Percentiles rank a stretch among this genome's conserved stretches.
phyloP scores from a whole-genome alignment of 2,329 filamentous ascomycete genomes.

The Exophiala phaeomuriformis region DNA sequence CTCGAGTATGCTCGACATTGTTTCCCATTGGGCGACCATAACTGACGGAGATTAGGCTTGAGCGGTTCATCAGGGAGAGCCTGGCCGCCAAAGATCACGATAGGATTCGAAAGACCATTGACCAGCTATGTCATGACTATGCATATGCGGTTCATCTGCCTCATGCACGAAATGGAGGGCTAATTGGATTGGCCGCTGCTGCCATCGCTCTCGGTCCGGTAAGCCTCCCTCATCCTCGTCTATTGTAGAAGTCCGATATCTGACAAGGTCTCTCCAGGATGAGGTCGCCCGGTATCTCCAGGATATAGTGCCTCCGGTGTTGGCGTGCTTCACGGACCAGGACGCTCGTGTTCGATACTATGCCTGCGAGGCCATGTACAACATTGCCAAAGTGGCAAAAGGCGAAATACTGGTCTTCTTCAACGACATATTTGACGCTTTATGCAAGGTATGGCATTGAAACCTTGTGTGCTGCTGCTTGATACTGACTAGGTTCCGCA shows the following conservation, averaged over 20 bases:
- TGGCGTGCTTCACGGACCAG: constrained; percentile 96
- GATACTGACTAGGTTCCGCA: constrained; percentile 35
- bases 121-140: constrained; percentile 95
- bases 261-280: constrained; percentile 41
- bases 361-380: constrained; percentile 99
- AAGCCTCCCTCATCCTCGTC: constrained; percentile 38
- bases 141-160: constrained; percentile 96
- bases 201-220: constrained; percentile 91
- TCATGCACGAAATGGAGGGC: constrained; percentile 88
- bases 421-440: constrained; percentile 94
- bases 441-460: constrained; percentile 68
- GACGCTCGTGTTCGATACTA: constrained; percentile 97
- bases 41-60: constrained; percentile 54
- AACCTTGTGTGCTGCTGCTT: neutral
- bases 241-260: neutral
- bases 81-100: constrained; percentile 69
- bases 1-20: constrained; percentile 60
- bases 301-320: constrained; percentile 88
- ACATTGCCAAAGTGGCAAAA: constrained; percentile 98
- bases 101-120: constrained; percentile 76
- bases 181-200: constrained; percentile 90
- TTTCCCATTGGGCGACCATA: constrained; percentile 5
- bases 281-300: constrained; percentile 87
- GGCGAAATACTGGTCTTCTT: constrained; percentile 96
- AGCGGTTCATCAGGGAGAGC: constrained; percentile 81